phyloP scores from a whole-genome alignment of 2,329 filamentous ascomycete genomes.

The Boeremia lycopersici region DNA sequence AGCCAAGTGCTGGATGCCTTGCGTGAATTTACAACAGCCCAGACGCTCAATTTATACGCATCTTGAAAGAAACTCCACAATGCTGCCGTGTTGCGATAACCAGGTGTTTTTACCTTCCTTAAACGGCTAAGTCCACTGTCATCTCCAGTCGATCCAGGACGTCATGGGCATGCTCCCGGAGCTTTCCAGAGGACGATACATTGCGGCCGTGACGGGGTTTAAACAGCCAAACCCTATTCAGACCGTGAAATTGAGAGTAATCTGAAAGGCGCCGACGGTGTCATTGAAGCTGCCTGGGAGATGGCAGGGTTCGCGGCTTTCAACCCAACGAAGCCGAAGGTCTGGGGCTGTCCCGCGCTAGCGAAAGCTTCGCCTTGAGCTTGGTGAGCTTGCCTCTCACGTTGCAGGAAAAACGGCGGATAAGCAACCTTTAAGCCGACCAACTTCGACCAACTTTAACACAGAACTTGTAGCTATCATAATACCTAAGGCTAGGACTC shows the following conservation, averaged over 20 bases:
- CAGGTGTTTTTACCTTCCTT: slow-evolving; percentile 17
- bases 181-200: not conserved
- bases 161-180: slow-evolving; percentile 3
- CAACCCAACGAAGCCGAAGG: not conserved
- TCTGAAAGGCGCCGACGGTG: not conserved
- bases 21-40: too few relatives aligned
- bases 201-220: not conserved
- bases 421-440: too few relatives aligned
- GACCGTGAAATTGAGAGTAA: not conserved
- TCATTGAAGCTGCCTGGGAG: not conserved
- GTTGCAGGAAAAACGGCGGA: too few relatives aligned
- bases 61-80: not conserved
- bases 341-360: slow-evolving; percentile 9
- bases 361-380: slow-evolving; percentile 11
- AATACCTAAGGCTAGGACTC: too few relatives aligned
- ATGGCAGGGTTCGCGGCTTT: not conserved
- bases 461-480: too few relatives aligned
- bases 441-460: too few relatives aligned
- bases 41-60: too few relatives aligned
- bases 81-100: slow-evolving; percentile 15
- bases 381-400: slow-evolving; percentile 20
- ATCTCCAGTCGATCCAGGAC: not conserved
- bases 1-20: too few relatives aligned
- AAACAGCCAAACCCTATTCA: not conserved
- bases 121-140: slow-evolving; percentile 18